These are phyloP conservation scores for Quercus lobata DNA, from an alignment of 331 rosid species.

Conservation along the genomic window DNA sequence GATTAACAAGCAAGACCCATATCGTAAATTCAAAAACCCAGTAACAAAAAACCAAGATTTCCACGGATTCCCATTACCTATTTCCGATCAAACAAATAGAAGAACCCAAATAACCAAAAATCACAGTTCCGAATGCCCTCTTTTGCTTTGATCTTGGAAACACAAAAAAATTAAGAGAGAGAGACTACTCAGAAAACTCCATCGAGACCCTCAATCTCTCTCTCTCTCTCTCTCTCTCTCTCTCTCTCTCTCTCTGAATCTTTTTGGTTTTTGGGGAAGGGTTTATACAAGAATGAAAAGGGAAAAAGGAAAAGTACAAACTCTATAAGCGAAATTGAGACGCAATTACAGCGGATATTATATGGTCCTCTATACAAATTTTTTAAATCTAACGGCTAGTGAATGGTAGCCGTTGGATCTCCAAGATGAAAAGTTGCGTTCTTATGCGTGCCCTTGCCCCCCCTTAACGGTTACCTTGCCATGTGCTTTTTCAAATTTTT, in stretches of 20 bases:
- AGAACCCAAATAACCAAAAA: not conserved
- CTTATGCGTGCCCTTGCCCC: not conserved
- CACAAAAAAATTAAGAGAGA: conserved; percentile 2
- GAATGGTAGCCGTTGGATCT: conserved; percentile 28
- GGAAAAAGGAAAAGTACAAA: conserved; percentile 1
- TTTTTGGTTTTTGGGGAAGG: conserved; percentile 3
- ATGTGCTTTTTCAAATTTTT: conserved; percentile 13
- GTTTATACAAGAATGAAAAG: not conserved
- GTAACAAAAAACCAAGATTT: conserved; percentile 3
- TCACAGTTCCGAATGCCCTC: too few species aligned
- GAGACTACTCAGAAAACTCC: conserved; percentile 26
- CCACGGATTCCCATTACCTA: not conserved
- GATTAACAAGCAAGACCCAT: not conserved
- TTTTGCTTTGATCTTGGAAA: not conserved
- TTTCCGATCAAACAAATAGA: conserved; percentile 5
- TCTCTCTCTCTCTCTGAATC: not conserved
- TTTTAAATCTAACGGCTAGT: conserved; percentile 50
- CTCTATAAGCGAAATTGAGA: conserved; percentile 17
- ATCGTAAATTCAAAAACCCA: not conserved
- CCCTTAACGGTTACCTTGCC: conserved; percentile 22
- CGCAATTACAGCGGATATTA: conserved; percentile 35
- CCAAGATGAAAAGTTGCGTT: conserved; percentile 36
- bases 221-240: not conserved
- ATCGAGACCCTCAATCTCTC: not conserved
- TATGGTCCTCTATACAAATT: conserved; percentile 2